Evolutionary conservation across 1,139 yeast species (phyloP), one percentile per base, ranked within the genome.

Genomic region (Yamadazyma triangularis): DNA sequence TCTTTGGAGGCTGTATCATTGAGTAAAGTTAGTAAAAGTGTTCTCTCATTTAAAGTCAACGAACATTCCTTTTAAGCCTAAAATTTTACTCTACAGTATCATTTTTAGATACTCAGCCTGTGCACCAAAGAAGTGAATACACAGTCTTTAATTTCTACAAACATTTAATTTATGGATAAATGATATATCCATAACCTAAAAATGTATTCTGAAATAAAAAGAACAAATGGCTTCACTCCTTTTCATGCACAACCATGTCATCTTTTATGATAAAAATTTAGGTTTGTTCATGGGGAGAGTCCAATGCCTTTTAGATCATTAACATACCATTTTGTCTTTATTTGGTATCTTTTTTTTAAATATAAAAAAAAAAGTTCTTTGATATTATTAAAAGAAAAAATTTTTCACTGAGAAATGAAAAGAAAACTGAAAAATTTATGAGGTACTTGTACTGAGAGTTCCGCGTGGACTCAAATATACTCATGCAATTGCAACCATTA

Each of bases 1-100:
- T 64, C 72, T 73, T 75, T 58, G 71, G 51, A 58, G 73, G 72
- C 72, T 66, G 73, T 58, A 78, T 82, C 89, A 82, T 81, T 76
- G 86, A 80, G 82, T 56, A 23, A 13, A 33, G 39, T 36, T 38
- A 35, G 43, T 36, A 31, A 39, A 34, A 32, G 42, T 32, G 32
- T 35, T 31, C 28, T 32, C 31, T 11, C 15, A 26, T 8, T n/a
- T 11, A n/a, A 10, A 28, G 39, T 34, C 42, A 38, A 30, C 39
- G 37, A 35, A 33, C 40, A 14, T 26, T 28, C 35, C 35, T 35
- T 34, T 31, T 25, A 28, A 31, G 26, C 26, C 25, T 20, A 18
- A 7, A 9, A 7, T n/a, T 18, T 24, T 37, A 41, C 48, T 44
- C 48, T 44, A 44, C 48, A 40, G 48, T 43, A 42, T 42, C 45